Evolutionary conservation across 257 asterid species (phyloP), one percentile per base, ranked within the genome.

Genomic region (Paraleonurus japonicus): DNA sequence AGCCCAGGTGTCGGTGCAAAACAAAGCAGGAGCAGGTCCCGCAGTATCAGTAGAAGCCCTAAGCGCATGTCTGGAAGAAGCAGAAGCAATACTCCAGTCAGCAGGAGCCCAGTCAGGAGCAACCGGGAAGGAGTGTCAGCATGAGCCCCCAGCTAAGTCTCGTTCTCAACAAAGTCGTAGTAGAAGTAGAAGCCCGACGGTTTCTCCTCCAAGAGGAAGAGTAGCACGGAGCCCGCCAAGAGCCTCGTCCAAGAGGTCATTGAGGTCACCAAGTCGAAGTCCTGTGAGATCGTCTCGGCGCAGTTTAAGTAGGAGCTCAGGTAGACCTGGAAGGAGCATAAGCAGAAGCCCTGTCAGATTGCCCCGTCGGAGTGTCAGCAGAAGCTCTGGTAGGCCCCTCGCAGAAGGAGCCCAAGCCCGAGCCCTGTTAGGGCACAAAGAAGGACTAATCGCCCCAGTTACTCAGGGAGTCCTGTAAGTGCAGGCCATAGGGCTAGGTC

Each of bases 351-450:
- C 97, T 8, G 70, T 81, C 63, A 79, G 87, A 69, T 71, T 83
- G 33, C 59, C 88, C 67, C 89, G 72, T 65, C 81, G 90, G 78
- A 91, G 98, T 69, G 76, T 61, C 47, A 95, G 99, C 84, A 78
- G 97, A 83, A 92, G 98, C 90, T 80, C 96, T 32, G 96, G 90
- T 13, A 83, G 87, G 74, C 86, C 66, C 89, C 87, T 39, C 78
- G 80, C 73, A 85, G 88, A 77, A 85, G 85, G 78, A 85, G 87
- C 70, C 92, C 86, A 5, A 90, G 90, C 70, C 88, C 51, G 22
- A 85, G 87, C 78, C 96, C 95, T 59, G 89, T 66, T 32, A 79
- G 86, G 85, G 87, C 81, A 5, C 85, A 95, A 61, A 84, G 89
- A 80, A 87, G 91, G 76, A 78, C 73, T 68, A 80, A 71, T 55